Percentiles rank a stretch among this genome's conserved stretches.
Evolutionary conservation across 768 basidiomycete species (phyloP).

Genomic region (Pleurotus eryngii): DNA sequence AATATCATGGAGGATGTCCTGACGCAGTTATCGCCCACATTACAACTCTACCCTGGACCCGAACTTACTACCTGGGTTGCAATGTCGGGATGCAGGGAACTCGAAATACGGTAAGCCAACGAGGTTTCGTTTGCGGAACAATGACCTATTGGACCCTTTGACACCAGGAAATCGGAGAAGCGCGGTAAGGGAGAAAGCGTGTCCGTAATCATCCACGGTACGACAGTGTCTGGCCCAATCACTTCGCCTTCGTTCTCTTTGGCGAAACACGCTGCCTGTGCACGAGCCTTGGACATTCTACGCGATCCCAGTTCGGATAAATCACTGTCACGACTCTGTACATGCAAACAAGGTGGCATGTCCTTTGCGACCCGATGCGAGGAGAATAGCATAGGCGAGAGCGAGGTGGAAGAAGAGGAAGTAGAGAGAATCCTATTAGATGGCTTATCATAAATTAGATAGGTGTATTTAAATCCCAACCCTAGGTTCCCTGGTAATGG

Average conservation of each 20-base stretch:
- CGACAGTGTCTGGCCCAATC: slow-evolving; percentile 56
- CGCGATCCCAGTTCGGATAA: slow-evolving; percentile 43
- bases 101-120: slow-evolving; percentile 27
- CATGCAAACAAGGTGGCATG: slow-evolving; percentile 21
- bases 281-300: slow-evolving; percentile 54
- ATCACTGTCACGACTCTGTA: slow-evolving; percentile 37
- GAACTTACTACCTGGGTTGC: slow-evolving; percentile 69
- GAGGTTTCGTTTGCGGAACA: background rate
- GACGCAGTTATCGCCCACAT: slow-evolving; percentile 50
- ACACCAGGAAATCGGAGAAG: slow-evolving; percentile 22
- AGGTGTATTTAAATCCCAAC: too few relatives aligned
- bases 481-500: too few relatives aligned
- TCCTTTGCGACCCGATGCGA: slow-evolving; percentile 14
- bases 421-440: slow-evolving; percentile 6
- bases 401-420: slow-evolving; percentile 7
- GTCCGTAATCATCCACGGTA: slow-evolving; percentile 57
- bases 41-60: slow-evolving; percentile 70
- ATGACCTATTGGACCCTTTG: background rate
- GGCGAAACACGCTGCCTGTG: slow-evolving; percentile 68
- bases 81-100: slow-evolving; percentile 48
- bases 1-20: slow-evolving; percentile 67
- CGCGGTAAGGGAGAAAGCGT: slow-evolving; percentile 38
- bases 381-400: slow-evolving; percentile 11
- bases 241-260: slow-evolving; percentile 52
- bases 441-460: background rate